Conservation (phyloP, 352 stramenopile genomes). For the Globisporangium orthogonon region DNA sequence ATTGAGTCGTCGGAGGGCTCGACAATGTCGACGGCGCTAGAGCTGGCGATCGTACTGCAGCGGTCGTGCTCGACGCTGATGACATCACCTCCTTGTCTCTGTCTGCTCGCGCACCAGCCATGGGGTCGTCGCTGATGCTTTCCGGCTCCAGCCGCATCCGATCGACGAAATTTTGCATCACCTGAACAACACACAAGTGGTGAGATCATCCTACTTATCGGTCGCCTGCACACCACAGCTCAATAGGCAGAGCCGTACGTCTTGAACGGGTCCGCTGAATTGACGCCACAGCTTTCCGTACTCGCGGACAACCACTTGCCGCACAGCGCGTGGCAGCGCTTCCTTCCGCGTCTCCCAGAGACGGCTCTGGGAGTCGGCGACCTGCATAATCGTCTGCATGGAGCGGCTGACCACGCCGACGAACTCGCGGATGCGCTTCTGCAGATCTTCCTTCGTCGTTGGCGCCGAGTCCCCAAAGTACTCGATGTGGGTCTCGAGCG, state of each 20-base stretch:
- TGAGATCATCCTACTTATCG: neutral
- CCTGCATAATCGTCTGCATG: conserved; percentile 47
- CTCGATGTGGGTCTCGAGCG: conserved; percentile 39
- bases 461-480: conserved; percentile 60
- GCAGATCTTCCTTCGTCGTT: conserved; percentile 55
- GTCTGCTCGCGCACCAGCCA: neutral
- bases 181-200: conserved; percentile 6
- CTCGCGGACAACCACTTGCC: conserved; percentile 26
- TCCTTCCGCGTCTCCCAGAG: conserved; percentile 43
- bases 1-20: neutral
- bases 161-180: conserved; percentile 13
- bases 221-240: neutral
- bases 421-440: conserved; percentile 62
- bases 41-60: neutral
- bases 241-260: neutral
- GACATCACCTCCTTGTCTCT: neutral
- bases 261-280: conserved; percentile 39
- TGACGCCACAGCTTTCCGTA: conserved; percentile 39
- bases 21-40: neutral
- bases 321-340: conserved; percentile 27
- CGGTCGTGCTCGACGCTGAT: neutral
- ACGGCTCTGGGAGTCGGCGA: conserved; percentile 38
- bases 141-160: conserved; percentile 7
- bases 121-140: neutral
- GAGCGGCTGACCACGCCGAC: conserved; percentile 42